Percentiles rank a stretch among this genome's conserved stretches.
Evolutionary conservation across 208 protist genomes (phyloP).

Genomic region (Wallacemonas sp.): DNA sequence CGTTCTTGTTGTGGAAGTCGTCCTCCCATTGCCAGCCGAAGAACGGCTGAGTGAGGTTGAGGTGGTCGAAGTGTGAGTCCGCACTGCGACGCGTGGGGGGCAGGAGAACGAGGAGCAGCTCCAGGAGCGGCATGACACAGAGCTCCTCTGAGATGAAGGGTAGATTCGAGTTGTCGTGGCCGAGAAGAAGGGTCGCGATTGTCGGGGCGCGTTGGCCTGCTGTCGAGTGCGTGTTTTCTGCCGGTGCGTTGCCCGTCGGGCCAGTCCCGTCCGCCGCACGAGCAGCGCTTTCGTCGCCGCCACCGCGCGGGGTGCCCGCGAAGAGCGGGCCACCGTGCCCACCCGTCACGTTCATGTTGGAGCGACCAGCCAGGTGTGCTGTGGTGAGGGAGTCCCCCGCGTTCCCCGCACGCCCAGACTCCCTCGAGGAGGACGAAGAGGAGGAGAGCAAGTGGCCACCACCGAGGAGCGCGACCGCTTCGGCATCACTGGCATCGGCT

Average conservation of each 20-base stretch:
- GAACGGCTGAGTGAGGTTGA: slow-evolving; percentile 57
- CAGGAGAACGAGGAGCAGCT: slow-evolving; percentile 69
- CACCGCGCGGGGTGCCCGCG: too few species aligned
- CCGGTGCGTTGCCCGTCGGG: too few species aligned
- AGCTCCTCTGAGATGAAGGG: slow-evolving; percentile 65
- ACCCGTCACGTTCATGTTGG: too few species aligned
- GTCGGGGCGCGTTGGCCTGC: slow-evolving; percentile 5
- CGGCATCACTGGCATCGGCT: not conserved
- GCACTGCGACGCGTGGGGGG: slow-evolving; percentile 27
- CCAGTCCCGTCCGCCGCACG: too few species aligned
- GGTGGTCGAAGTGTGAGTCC: slow-evolving; percentile 43
- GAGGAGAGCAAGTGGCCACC: not conserved
- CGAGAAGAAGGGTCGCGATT: slow-evolving; percentile 18
- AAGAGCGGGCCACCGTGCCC: too few species aligned
- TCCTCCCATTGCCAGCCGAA: slow-evolving; percentile 83
- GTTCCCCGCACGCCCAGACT: too few species aligned
- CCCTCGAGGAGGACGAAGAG: slow-evolving; percentile 9
- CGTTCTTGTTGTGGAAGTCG: slow-evolving; percentile 74
- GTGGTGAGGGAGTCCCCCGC: too few species aligned
- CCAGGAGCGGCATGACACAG: slow-evolving; percentile 53
- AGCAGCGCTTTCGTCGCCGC: too few species aligned
- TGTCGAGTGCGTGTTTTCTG: too few species aligned
- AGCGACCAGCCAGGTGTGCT: too few species aligned
- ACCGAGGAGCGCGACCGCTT: not conserved
- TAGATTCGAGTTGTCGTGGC: slow-evolving; percentile 46